Evolutionary conservation across 495 filamentous ascomycete species (phyloP).

Genomic region (Terfezia boudieri): DNA sequence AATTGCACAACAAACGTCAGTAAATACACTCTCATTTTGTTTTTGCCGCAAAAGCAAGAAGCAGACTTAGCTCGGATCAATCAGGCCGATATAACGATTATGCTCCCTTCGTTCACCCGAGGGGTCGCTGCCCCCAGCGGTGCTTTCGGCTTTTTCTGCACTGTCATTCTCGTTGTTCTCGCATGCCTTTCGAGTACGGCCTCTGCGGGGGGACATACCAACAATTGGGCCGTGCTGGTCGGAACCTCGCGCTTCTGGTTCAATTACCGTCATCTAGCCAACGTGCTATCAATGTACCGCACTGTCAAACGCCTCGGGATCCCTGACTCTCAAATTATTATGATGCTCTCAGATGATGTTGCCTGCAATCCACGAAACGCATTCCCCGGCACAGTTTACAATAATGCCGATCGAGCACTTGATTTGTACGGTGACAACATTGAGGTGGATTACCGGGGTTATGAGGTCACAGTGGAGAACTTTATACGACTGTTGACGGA

Average conservation of each 20-base stretch:
- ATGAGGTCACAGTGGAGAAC: constrained; percentile 97
- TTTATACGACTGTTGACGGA: constrained; percentile 93
- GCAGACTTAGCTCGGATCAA: no score
- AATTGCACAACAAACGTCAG: no score
- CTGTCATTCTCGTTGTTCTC: constrained; percentile 9
- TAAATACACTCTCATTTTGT: no score
- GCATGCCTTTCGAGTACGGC: not conserved
- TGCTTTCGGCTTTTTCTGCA: constrained; percentile 11
- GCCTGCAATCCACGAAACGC: constrained; percentile 97
- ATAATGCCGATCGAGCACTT: constrained; percentile 84
- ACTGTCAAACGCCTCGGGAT: constrained; percentile 97
- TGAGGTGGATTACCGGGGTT: constrained; percentile 93
- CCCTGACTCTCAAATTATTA: constrained; percentile 94
- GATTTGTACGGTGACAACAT: constrained; percentile 98
- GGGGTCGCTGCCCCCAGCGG: constrained; percentile 3
- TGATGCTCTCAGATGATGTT: constrained; percentile 99
- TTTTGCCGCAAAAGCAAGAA: no score
- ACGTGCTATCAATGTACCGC: constrained; percentile 91
- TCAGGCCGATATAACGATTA: no score
- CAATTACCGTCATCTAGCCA: constrained; percentile 96
- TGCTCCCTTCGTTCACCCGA: not conserved
- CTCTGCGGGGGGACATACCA: constrained; percentile 38
- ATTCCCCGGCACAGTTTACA: constrained; percentile 94
- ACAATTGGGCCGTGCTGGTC: constrained; percentile 95
- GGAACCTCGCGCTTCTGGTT: constrained; percentile 99